Evolutionary conservation across 768 basidiomycete species (phyloP), one percentile per base, ranked within the genome.

Genomic region (Lenzites betulinus): DNA sequence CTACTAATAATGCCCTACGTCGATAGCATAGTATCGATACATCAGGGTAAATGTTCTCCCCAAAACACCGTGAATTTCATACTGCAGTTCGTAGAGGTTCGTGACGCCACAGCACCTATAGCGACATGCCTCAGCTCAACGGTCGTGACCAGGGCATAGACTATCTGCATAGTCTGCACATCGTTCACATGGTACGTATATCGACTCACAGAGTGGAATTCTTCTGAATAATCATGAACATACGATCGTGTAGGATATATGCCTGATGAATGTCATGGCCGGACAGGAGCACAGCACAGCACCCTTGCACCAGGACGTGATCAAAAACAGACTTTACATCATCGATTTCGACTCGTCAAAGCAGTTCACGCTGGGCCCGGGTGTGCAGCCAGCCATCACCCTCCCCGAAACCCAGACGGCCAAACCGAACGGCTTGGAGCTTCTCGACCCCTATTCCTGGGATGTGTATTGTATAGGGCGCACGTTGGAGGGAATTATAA

Each of bases 371-470:
- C 18, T 43, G 2, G 39, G 39, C 4, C 59, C 54, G 1, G 59
- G 59, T 5, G 12, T 8, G 1, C 59, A 60, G 11, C 28, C 11
- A 2, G 52, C 59, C 13, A 54, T 60, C 20, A 33, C n/a, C 4
- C 53, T 60, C 0, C 59, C 59, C 0, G 13, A 30, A 3, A 49
- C 47, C 11, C 47, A 54, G 18, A 3, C 7, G 9, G 7, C 15
- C 0, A 52, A 52, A 16, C 59, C 59, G 0, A 28, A 50, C 12
- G 59, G 44, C 2, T 9, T 54, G 12, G 50, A 33, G 9, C 47
- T 33, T 13, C 54, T 60, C 25, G 59, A 60, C 26, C 59, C 59
- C 2, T 59, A 59, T n/a, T 59, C 58, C 3, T 59, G 58, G 58
- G 58, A 59, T 23, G 58, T 59, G 7, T 54, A 54, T 39, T 60